Evolutionary conservation across 441 rosid genomes (phyloP), one percentile per base, ranked within the genome.

Genomic region (Eutrema salsugineum): DNA sequence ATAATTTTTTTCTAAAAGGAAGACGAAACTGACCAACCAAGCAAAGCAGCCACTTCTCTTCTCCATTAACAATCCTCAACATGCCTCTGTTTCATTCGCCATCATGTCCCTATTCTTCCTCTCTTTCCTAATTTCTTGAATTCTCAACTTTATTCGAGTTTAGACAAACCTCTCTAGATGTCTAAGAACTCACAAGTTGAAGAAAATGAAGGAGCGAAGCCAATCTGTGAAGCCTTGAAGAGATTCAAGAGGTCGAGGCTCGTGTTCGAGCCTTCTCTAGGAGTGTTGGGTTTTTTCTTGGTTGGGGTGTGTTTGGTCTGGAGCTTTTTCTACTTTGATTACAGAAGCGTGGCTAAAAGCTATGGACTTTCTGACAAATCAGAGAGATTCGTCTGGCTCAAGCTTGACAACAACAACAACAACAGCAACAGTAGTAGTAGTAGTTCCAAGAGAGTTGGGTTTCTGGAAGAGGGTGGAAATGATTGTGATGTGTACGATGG

Each of bases 401-500:
- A 82, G 70, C 35, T 80, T 22, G 76, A 85, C 42, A 51, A 46
- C 35, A 68, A 3, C 42, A 68, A 1, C n/a, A 72, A 0, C 16
- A 60, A 5, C 1, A 63, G 1, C 11, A 40, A 0, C 1, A 59
- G 0, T 32, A 19, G 4, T 35, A 36, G 69, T 58, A 14, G 2
- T 43, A 44, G 69, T 58, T 27, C 43, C 2, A 51, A 58, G 46
- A 77, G 83, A 74, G 90, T 83, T 16, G 91, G 87, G 68, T 88
- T 88, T 78, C 78, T 88, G 66, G 82, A 83, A 14, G 80, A 83
- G 61, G 80, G 73, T 20, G 89, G 90, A 40, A 66, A 76, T 58
- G 82, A 65, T 20, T 94, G 99, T 75, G 91, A 92, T 75, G 81
- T 89, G 68, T 94, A 90, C 73, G 91, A 91, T 75, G 98, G 99